phyloP scores from a whole-genome alignment of 139 green algal genomes.

The Haematococcus lacustris region DNA sequence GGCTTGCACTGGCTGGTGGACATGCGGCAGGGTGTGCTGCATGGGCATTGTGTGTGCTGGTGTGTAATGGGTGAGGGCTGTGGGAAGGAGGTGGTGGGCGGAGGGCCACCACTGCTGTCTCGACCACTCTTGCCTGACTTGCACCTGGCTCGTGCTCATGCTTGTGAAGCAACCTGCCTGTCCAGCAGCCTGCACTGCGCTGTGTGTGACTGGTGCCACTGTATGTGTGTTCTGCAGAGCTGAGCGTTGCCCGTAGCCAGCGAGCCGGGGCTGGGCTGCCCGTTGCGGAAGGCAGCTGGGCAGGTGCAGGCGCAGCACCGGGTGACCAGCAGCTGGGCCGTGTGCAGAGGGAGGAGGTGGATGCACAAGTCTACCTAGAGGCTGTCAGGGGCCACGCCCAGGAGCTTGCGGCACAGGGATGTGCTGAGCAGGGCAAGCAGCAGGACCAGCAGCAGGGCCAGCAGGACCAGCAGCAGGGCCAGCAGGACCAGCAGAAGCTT shows the following conservation, averaged over 20 bases:
- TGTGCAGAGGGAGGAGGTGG: slow-evolving; percentile 8
- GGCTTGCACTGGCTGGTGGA: no score
- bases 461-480: no score
- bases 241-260: background rate
- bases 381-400: no score
- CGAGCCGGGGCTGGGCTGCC: background rate
- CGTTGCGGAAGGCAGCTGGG: no score
- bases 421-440: no score
- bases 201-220: background rate
- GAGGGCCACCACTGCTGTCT: background rate
- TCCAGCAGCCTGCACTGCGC: background rate
- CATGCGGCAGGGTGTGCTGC: no score
- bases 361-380: slow-evolving; percentile 19
- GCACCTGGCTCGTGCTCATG: background rate
- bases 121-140: background rate
- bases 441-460: no score
- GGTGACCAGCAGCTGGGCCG: no score
- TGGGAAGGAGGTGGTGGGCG: background rate
- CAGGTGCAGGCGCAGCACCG: background rate
- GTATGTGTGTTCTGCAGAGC: background rate
- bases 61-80: background rate
- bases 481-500: no score
- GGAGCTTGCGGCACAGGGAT: no score
- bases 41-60: no score
- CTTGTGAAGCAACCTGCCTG: background rate